A percentile compares a stretch with the other conserved stretches of the same genome.
Evolutionary conservation across 2,329 filamentous ascomycete species (phyloP).

Genomic region (Albophoma yamanashiensis): DNA sequence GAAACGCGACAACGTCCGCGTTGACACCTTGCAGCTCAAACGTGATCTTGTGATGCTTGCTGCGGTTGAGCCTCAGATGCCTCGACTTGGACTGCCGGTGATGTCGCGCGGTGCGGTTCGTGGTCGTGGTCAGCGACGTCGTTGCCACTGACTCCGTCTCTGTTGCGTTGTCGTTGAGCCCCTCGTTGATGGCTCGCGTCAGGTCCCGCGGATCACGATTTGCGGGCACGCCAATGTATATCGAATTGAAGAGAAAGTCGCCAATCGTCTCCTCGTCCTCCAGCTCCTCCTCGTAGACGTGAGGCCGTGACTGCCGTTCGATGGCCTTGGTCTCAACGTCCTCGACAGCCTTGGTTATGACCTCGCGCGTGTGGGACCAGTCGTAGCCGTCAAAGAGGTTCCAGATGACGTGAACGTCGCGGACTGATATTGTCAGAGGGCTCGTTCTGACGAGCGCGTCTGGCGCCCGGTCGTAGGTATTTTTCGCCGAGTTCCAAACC

Average conservation of each 20-base stretch:
- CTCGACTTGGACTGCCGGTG: conserved; percentile 34
- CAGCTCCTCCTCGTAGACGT: conserved; percentile 55
- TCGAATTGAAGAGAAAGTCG: conserved; percentile 96
- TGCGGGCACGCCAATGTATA: conserved; percentile 87
- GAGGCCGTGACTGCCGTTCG: conserved; percentile 55
- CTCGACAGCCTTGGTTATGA: conserved; percentile 79
- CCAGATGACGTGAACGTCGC: conserved; percentile 92
- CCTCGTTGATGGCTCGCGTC: conserved; percentile 72
- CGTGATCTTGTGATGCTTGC: conserved; percentile 87
- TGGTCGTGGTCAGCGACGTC: conserved; percentile 53
- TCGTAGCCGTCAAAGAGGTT: conserved; percentile 97
- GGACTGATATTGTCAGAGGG: conserved; percentile 66
- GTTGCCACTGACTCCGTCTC: conserved; percentile 86
- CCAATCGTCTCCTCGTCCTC: conserved; percentile 82
- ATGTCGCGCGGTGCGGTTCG: conserved; percentile 35
- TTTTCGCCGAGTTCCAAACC: conserved; percentile 69
- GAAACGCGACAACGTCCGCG: conserved; percentile 72
- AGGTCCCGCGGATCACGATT: conserved; percentile 79
- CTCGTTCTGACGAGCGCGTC: conserved; percentile 50
- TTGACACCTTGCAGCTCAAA: conserved; percentile 84
- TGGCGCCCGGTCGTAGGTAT: conserved; percentile 60
- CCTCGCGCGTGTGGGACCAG: conserved; percentile 79
- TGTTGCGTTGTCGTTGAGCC: conserved; percentile 74
- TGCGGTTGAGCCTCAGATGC: conserved; percentile 66
- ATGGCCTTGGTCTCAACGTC: conserved; percentile 76